Evolutionary conservation across 1,139 yeast species (phyloP).

Genomic region (Suhomyces bolitotheri): DNA sequence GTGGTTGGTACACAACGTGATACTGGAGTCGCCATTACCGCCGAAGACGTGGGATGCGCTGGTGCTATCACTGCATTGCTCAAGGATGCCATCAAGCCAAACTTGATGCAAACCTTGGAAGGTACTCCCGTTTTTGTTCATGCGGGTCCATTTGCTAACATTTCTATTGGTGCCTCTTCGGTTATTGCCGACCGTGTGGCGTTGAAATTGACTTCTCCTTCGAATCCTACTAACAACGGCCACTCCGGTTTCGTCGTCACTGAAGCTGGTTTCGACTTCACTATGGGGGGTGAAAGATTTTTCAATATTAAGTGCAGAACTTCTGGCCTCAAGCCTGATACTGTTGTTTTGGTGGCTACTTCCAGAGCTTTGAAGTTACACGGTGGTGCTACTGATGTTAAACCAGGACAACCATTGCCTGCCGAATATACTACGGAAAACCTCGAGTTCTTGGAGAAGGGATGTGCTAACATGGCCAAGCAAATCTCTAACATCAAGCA

Average conservation of each 20-base stretch:
- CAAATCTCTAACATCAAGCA: constrained; percentile 70
- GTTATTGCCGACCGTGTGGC: constrained; percentile 96
- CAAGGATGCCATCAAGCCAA: constrained; percentile 97
- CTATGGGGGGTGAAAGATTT: constrained; percentile 88
- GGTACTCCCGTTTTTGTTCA: constrained; percentile 98
- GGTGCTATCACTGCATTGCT: constrained; percentile 95
- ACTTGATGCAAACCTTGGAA: constrained; percentile 95
- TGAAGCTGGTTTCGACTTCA: constrained; percentile 84
- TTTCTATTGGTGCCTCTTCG: constrained; percentile 94
- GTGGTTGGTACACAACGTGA: constrained; percentile 83
- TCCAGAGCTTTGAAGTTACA: constrained; percentile 77
- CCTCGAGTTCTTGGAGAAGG: constrained; percentile 60
- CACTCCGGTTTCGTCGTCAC: constrained; percentile 70
- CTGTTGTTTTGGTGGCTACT: constrained; percentile 77
- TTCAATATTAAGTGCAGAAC: constrained; percentile 78
- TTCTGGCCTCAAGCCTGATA: constrained; percentile 69
- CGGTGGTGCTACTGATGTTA: constrained; percentile 84
- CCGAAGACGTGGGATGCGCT: constrained; percentile 96
- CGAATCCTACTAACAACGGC: constrained; percentile 46
- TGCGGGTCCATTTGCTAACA: constrained; percentile 98
- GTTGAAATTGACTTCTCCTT: constrained; percentile 66
- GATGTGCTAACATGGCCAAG: constrained; percentile 72
- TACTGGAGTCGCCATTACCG: constrained; percentile 86
- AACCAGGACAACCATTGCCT: constrained; percentile 77
- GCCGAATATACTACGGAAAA: constrained; percentile 66